Conservation (phyloP, 257 asterid species). For the Solanum infundibuliforme region DNA sequence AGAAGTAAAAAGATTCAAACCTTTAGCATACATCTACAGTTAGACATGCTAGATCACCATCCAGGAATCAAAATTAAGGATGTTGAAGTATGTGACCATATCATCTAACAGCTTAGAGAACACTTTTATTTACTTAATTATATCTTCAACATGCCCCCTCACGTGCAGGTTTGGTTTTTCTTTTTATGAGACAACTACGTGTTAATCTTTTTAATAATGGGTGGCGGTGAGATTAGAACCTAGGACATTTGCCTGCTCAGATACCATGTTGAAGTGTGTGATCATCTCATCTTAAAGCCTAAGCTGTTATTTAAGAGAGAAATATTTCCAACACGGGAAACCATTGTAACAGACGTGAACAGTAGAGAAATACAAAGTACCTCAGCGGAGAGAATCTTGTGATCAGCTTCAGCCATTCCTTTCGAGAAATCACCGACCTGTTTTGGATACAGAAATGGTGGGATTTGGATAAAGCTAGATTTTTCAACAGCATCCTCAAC, state of each 20-base stretch:
- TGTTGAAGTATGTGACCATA: neutral
- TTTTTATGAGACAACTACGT: neutral
- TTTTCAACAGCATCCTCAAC: slow-evolving; percentile 60
- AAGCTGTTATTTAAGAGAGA: neutral
- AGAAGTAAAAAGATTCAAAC: neutral
- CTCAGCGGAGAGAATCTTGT: slow-evolving; percentile 51
- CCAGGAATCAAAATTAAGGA: neutral
- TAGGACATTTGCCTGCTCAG: neutral
- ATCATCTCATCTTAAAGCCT: neutral
- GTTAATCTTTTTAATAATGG: neutral
- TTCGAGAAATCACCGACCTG: slow-evolving; percentile 46
- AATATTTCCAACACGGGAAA: neutral
- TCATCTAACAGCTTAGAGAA: neutral
- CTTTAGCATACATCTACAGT: neutral
- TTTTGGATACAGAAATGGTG: slow-evolving; percentile 31
- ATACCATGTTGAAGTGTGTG: neutral
- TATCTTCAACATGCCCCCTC: neutral
- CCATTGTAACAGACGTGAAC: neutral
- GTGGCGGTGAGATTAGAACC: neutral
- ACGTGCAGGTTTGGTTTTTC: neutral
- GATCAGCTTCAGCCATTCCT: slow-evolving; percentile 80
- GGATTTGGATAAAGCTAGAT: slow-evolving; percentile 48
- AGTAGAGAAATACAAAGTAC: slow-evolving; percentile 10
- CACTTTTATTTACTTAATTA: neutral
- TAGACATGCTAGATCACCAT: neutral